A percentile compares a stretch with the other conserved stretches of the same genome.
These are phyloP conservation scores for Bipolaris sorokiniana DNA, from an alignment of 2,329 filamentous ascomycete genomes.

Conservation along the genomic window DNA sequence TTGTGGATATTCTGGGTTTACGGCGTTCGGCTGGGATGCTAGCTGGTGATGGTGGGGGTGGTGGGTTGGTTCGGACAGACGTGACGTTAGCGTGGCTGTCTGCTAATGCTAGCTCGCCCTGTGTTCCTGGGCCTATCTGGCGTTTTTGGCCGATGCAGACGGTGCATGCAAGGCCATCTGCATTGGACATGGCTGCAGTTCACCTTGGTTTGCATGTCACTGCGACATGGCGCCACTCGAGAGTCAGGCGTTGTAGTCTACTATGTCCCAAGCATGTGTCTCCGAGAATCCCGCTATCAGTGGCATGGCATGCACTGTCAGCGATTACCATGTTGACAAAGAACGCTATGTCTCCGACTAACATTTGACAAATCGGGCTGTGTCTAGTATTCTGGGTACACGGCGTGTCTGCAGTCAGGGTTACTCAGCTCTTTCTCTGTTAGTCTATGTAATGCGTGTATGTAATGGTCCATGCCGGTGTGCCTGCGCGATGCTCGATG, in stretches of 20 bases:
- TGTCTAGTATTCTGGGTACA: not conserved
- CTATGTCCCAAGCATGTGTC: not conserved
- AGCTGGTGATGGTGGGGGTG: constrained; percentile 25
- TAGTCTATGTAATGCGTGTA: not conserved
- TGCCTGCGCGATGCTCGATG: not conserved
- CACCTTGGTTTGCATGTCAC: not conserved
- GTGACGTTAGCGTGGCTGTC: constrained; percentile 19
- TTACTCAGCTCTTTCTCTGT: constrained; percentile 23
- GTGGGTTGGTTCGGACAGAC: constrained; percentile 23
- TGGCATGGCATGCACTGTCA: constrained; percentile 34
- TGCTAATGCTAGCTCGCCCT: constrained; percentile 12
- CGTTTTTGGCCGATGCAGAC: not conserved
- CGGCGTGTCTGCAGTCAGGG: constrained; percentile 8
- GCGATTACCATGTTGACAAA: constrained; percentile 35
- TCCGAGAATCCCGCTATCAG: constrained; percentile 5
- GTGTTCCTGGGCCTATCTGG: not conserved
- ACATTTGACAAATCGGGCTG: not conserved
- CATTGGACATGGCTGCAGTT: not conserved
- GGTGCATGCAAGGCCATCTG: not conserved
- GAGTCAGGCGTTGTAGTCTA: not conserved
- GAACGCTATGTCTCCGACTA: not conserved
- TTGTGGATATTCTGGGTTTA: constrained; percentile 30
- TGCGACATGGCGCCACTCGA: no score
- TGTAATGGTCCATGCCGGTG: not conserved
- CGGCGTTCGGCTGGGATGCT: constrained; percentile 23